phyloP scores from a whole-genome alignment of 371 early-diverging fungal genomes.

The Apophysomyces ossiformis region DNA sequence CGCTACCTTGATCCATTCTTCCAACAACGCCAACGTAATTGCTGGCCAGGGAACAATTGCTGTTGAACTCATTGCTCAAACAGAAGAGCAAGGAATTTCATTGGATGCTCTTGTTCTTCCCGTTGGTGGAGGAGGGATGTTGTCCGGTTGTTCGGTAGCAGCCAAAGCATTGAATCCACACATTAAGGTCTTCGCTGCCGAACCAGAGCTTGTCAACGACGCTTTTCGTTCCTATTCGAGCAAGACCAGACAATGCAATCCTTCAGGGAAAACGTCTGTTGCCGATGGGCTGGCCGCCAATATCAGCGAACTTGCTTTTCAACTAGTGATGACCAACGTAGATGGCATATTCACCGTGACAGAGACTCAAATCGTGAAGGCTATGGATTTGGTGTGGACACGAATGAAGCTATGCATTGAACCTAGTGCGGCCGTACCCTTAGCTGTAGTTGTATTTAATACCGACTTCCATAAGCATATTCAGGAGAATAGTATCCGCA shows the following conservation, averaged over 20 bases:
- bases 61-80: slow-evolving; percentile 54
- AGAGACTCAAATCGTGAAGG: slow-evolving; percentile 55
- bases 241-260: slow-evolving; percentile 20
- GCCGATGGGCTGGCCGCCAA: slow-evolving; percentile 49
- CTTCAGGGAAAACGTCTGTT: slow-evolving; percentile 29
- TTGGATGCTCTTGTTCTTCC: slow-evolving; percentile 60
- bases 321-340: slow-evolving; percentile 44
- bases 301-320: slow-evolving; percentile 52
- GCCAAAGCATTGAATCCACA: slow-evolving; percentile 42
- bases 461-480: slow-evolving; percentile 33
- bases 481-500: slow-evolving; percentile 18
- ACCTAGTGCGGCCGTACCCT: slow-evolving; percentile 59
- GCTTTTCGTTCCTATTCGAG: slow-evolving; percentile 34
- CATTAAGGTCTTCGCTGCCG: slow-evolving; percentile 55
- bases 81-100: slow-evolving; percentile 25
- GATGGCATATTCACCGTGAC: slow-evolving; percentile 60
- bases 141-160: slow-evolving; percentile 58
- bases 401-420: slow-evolving; percentile 60
- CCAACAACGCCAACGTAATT: slow-evolving; percentile 53
- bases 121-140: slow-evolving; percentile 65
- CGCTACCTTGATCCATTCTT: slow-evolving; percentile 51
- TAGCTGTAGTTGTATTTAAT: slow-evolving; percentile 52
- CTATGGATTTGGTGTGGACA: slow-evolving; percentile 57
- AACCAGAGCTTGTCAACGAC: slow-evolving; percentile 53
- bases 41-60: slow-evolving; percentile 68